Evolutionary conservation across 352 stramenopile genomes (phyloP), one percentile per base, ranked within the genome.

Genomic region (Globisporangium middletonii): DNA sequence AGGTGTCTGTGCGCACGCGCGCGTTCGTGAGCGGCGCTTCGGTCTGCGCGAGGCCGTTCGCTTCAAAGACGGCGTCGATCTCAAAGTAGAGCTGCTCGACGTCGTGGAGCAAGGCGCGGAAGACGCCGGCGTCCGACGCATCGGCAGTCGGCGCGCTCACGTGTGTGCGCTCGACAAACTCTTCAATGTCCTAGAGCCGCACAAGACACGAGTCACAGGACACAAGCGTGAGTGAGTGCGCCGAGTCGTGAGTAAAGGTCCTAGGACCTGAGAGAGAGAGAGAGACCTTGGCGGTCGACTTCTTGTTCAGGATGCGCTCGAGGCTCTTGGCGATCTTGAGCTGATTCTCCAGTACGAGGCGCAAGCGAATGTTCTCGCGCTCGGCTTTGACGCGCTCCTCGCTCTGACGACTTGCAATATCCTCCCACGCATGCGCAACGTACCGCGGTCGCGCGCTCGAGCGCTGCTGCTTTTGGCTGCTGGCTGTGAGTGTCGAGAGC

Each of bases 301-400:
- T 56, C 50, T 63, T 57, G n/a, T 54, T 45, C 27, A 67, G 37
- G 11, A 63, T 52, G 5, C 50, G 18, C 41, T 74, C 69, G 33
- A 83, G 69, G 60, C 67, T 79, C 51, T 73, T 76, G 37, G 69
- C 75, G 47, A 86, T 71, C 65, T 85, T 84, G 63, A 88, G 72
- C 50, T 88, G 78, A 19, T 68, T 76, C 52, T 86, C 75, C 37
- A 88, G 59, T 33, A 83, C 66, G 11, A 67, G 55, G 51, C 79
- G 78, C 7, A 88, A 66, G 9, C 75, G 65, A 16, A 73, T 67
- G 52, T 88, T 88, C 57, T 88, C 78, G 26, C 72, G 55, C 55
- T 86, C 73, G 1, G 72, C 59, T 48, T 86, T 76, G 37, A 77
- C 61, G 57, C 69, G 63, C 51, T 78, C 56, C 18, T 60, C 57